Percentiles rank a stretch among this genome's conserved stretches.
These are phyloP conservation scores for Agrocybe chaxingu DNA, from an alignment of 768 basidiomycete species.

Conservation along the genomic window DNA sequence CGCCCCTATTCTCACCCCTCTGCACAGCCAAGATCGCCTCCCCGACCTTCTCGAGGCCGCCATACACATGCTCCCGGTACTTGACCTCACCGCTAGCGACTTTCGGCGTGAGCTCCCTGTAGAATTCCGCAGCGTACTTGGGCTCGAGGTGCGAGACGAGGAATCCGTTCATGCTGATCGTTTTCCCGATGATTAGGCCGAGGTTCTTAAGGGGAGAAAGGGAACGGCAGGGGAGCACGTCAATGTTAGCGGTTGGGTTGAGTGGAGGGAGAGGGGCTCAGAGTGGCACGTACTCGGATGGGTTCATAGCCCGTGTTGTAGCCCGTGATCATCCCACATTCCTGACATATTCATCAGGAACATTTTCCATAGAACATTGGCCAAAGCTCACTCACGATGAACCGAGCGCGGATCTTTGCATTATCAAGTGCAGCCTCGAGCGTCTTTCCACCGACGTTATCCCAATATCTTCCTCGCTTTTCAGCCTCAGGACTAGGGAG, in stretches of 20 bases:
- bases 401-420: slow-evolving; percentile 41
- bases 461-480: slow-evolving; percentile 39
- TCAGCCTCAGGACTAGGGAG: no score
- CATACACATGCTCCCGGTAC: slow-evolving; percentile 40
- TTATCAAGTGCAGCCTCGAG: slow-evolving; percentile 53
- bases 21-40: slow-evolving; percentile 31
- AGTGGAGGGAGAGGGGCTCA: no score
- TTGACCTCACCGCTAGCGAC: slow-evolving; percentile 46
- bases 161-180: slow-evolving; percentile 37
- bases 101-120: slow-evolving; percentile 32
- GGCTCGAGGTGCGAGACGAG: slow-evolving; percentile 26
- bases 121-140: slow-evolving; percentile 41
- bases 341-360: slow-evolving; percentile 18
- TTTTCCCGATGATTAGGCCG: slow-evolving; percentile 35
- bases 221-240: background rate
- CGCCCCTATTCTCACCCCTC: slow-evolving; percentile 30
- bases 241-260: no score
- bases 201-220: slow-evolving; percentile 28
- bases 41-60: slow-evolving; percentile 39
- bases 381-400: slow-evolving; percentile 37
- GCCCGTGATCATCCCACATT: slow-evolving; percentile 39
- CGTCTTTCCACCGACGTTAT: slow-evolving; percentile 58
- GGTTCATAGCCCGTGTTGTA: slow-evolving; percentile 30
- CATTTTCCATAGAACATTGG: background rate
- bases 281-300: slow-evolving; percentile 19